Evolutionary conservation across 2,329 filamentous ascomycete genomes (phyloP), one percentile per base, ranked within the genome.

Genomic region (Dactylellina parvicollis): DNA sequence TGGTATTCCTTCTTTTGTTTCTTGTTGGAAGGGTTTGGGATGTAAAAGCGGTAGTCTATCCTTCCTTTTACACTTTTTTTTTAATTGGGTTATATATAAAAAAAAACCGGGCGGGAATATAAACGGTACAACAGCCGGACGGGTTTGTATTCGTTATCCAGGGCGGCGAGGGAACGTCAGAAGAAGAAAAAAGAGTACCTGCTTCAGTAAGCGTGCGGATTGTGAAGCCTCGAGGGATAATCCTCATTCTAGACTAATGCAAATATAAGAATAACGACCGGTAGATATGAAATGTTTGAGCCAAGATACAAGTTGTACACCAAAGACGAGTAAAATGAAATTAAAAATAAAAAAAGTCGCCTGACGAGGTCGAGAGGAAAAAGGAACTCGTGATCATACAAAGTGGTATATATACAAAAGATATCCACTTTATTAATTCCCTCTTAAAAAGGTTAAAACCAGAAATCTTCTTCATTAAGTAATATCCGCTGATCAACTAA

Each of bases 361-460:
- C 57, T 67, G 62, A 67, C 62, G n/a, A n/a, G n/a, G n/a, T n/a
- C n/a, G n/a, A n/a, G n/a, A n/a, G n/a, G n/a, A n/a, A 52, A 55
- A 60, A 55, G 54, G 38, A 60, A 69, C 64, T 61, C 64, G 64
- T 69, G 64, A 69, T 60, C 42, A n/a, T 14, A n/a, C n/a, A n/a
- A n/a, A n/a, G n/a, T 7, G 30, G n/a, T 20, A 42, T 44, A 59
- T 66, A 52, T 18, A 46, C 24, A n/a, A n/a, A n/a, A n/a, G n/a
- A 46, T 46, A 46, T 22, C 42, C 42, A 46, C 42, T n/a, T n/a
- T n/a, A n/a, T n/a, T n/a, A n/a, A n/a, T n/a, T 46, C 42, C 20
- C 20, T 20, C 44, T 24, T 24, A 47, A 47, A 44, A 1, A 44
- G 10, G 44, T 24, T n/a, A n/a, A 47, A 14, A 32, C 12, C 9